Conservation (phyloP, 192 early-diverging fungal genomes). For the Coemansia sp. region DNA sequence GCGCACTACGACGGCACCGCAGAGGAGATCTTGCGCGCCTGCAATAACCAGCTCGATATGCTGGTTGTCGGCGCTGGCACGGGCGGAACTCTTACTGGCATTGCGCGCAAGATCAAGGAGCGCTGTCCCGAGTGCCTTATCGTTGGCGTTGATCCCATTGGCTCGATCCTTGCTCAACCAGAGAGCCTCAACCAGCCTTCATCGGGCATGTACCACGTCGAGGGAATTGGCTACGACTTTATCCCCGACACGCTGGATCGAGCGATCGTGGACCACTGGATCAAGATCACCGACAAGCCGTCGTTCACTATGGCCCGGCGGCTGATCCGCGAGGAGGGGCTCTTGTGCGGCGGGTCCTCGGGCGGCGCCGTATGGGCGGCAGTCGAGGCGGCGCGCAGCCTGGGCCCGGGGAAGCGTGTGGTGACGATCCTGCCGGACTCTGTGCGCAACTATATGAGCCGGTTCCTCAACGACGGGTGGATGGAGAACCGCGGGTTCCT, state of each 20-base stretch:
- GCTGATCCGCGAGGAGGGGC: slow-evolving; percentile 95
- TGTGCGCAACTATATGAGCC: slow-evolving; percentile 99
- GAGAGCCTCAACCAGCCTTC: slow-evolving; percentile 73
- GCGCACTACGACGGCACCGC: slow-evolving; percentile 96
- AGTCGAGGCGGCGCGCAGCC: slow-evolving; percentile 77
- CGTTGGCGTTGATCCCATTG: slow-evolving; percentile 94
- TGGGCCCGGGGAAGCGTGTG: slow-evolving; percentile 87
- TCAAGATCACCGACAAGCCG: slow-evolving; percentile 96
- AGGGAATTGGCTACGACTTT: slow-evolving; percentile 99
- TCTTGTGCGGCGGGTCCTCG: slow-evolving; percentile 95
- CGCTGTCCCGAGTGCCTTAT: slow-evolving; percentile 79
- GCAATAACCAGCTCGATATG: slow-evolving; percentile 94
- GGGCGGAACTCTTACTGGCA: slow-evolving; percentile 96
- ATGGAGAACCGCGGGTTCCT: slow-evolving; percentile 90
- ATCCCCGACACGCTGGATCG: slow-evolving; percentile 92
- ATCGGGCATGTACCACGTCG: slow-evolving; percentile 84
- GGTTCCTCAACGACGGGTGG: slow-evolving; percentile 98
- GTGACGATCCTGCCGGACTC: slow-evolving; percentile 98
- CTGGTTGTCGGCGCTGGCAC: slow-evolving; percentile 94
- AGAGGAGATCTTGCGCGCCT: slow-evolving; percentile 80
- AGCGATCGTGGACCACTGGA: slow-evolving; percentile 86
- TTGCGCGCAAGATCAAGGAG: slow-evolving; percentile 96
- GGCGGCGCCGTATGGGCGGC: slow-evolving; percentile 93
- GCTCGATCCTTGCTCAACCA: slow-evolving; percentile 93
- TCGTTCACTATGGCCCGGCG: slow-evolving; percentile 96